Base-by-base conservation (phyloP, 208 protist species). In the Leishmania gerbilli region DNA sequence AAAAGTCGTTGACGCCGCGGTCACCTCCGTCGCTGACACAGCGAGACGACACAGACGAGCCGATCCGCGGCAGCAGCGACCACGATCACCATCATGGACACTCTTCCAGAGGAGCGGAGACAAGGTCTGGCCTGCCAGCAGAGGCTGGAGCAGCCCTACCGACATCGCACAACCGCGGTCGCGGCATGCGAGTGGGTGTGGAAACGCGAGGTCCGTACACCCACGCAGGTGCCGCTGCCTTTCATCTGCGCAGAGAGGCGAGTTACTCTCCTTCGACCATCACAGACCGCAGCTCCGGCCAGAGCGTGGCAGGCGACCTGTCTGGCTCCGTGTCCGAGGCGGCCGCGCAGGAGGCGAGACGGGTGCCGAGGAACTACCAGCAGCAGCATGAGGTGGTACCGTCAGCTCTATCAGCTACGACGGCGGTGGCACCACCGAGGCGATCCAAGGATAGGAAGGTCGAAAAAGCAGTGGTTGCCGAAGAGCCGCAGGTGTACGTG, bases 401-500 rank as follows among this genome's bases (percentile, higher is more conserved):
- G 69, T 37, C 27, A 21, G 69, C 27, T 55, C 13, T 40, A 40
- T 34, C 69, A 74, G 21, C 40, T 53, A 3, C 9, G 27, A 74
- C 69, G 7, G 21, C 69, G 13, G 5, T 1, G 11, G 69, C 42
- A 21, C 27, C 9, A 74, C 11, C 27, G 69, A 51, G 8, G 51
- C 24, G 27, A 34, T 13, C 69, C 2, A 55, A 74, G 53, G 72
- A 17, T 34, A 62, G 21, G 72, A 37, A 45, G 27, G 15, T 27
- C 15, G 3, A 4, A 17, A 60, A 19, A n/a, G 68, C 40, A 31
- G 19, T 45, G 34, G 42, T 67, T 58, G 71, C 11, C 0, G 82
- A 79, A 7, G 82, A 74, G 77, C 64, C 77, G 34, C 77, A 71
- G 55, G 77, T 85, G 45, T 82, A 85, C 74, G 82, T 85, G 11